Evolutionary conservation across 352 stramenopile genomes (phyloP).

Genomic region (Globisporangium paddicum): DNA sequence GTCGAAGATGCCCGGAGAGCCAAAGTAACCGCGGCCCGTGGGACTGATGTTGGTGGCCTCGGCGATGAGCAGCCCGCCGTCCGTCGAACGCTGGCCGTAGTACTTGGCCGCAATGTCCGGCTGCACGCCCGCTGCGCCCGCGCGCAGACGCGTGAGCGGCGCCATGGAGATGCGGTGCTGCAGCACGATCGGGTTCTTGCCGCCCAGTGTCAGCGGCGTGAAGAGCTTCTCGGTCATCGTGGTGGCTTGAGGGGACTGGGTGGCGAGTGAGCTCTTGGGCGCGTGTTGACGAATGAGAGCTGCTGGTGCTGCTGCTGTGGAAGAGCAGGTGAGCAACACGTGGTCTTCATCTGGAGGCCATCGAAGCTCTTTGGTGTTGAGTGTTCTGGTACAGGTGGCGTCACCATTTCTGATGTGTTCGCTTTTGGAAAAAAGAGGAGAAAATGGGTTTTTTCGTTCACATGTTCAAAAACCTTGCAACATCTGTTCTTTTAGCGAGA

Average conservation of each 20-base stretch:
- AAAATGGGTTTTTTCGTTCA: neutral
- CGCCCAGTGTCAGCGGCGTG: slow-evolving; percentile 20
- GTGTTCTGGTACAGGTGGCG: neutral
- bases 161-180: slow-evolving; percentile 41
- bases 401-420: neutral
- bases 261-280: neutral
- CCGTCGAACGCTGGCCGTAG: slow-evolving; percentile 50
- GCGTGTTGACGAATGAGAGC: slow-evolving; percentile 8
- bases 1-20: slow-evolving; percentile 34
- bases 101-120: slow-evolving; percentile 43
- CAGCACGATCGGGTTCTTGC: slow-evolving; percentile 24
- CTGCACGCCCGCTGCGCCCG: slow-evolving; percentile 26
- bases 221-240: slow-evolving; percentile 22
- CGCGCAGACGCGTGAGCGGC: slow-evolving; percentile 31
- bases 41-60: slow-evolving; percentile 53
- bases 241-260: neutral
- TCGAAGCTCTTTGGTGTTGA: neutral
- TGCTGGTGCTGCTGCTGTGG: neutral
- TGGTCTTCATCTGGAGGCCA: neutral
- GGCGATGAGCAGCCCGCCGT: slow-evolving; percentile 55
- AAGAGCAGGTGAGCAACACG: neutral
- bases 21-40: slow-evolving; percentile 16
- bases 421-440: neutral
- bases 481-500: too few species aligned
- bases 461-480: too few species aligned